phyloP scores from a whole-genome alignment of 2,329 filamentous ascomycete genomes.

The Neofusicoccum cordaticola region DNA sequence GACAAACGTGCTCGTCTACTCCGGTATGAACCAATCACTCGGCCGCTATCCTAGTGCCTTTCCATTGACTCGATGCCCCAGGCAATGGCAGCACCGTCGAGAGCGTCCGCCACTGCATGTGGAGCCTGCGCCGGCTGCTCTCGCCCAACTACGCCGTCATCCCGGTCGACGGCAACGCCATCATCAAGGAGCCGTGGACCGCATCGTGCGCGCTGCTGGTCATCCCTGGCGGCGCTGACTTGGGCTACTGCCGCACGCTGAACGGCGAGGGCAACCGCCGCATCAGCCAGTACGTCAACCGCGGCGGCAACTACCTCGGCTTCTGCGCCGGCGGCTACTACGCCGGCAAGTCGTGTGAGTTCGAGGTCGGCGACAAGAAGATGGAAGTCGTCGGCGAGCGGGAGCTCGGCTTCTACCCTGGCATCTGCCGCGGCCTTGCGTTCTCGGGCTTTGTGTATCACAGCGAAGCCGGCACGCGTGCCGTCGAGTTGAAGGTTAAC shows the following conservation, averaged over 20 bases:
- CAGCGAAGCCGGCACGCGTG: conserved; percentile 79
- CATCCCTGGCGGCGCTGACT: conserved; percentile 89
- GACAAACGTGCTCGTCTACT: conserved; percentile 91
- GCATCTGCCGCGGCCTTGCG: conserved; percentile 78
- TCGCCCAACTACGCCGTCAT: conserved; percentile 92
- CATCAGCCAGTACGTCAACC: conserved; percentile 81
- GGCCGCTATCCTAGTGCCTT: neutral
- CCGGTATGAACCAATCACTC: conserved; percentile 56
- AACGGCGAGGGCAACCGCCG: conserved; percentile 84
- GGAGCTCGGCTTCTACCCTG: conserved; percentile 86
- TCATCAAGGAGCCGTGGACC: conserved; percentile 90
- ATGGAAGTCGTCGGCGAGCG: conserved; percentile 83
- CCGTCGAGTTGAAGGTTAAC: conserved; percentile 64
- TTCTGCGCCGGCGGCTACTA: conserved; percentile 97
- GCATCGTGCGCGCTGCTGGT: conserved; percentile 84
- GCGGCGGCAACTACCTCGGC: conserved; percentile 81
- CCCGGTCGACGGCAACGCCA: conserved; percentile 70
- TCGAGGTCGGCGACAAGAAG: conserved; percentile 77
- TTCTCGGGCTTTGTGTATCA: conserved; percentile 89
- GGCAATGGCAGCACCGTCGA: conserved; percentile 83
- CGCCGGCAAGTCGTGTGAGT: conserved; percentile 76
- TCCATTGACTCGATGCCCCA: conserved; percentile 35
- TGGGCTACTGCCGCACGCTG: conserved; percentile 82
- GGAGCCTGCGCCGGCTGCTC: conserved; percentile 79
- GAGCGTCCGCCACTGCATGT: conserved; percentile 85